Conservation (phyloP, 1,284 basidiomycete genomes). For the Rhodotorula sp. region DNA sequence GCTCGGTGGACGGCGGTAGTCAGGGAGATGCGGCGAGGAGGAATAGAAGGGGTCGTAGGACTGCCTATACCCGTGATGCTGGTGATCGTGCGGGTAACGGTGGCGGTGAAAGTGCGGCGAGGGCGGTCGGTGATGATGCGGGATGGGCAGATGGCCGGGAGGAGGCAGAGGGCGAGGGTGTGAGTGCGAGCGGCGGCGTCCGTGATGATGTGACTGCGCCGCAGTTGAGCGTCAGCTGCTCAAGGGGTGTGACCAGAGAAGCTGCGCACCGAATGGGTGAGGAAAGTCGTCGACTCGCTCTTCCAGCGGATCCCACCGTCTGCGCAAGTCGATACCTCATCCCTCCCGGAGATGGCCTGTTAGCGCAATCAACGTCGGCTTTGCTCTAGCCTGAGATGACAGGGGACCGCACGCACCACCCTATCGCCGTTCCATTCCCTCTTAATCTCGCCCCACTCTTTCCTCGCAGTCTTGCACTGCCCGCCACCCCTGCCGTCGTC, state of each 20-base stretch:
- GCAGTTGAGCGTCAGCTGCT: background rate
- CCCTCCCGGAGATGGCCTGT: background rate
- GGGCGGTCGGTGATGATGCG: background rate
- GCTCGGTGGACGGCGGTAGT: too few species aligned
- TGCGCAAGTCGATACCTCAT: background rate
- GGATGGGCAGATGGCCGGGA: background rate
- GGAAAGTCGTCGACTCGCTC: background rate
- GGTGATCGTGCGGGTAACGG: background rate
- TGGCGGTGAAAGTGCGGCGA: background rate
- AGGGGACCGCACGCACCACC: background rate
- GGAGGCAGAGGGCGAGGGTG: background rate
- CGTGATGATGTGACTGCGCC: background rate
- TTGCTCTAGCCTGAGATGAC: too few species aligned
- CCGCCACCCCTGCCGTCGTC: background rate
- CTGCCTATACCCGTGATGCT: background rate
- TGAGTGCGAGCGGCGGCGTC: background rate
- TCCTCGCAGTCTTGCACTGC: background rate
- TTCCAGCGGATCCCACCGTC: slow-evolving; percentile 1
- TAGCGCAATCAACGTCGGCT: too few species aligned
- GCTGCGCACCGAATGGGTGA: background rate
- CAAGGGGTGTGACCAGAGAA: too few species aligned
- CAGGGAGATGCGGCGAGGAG: too few species aligned
- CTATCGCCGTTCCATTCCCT: slow-evolving; percentile 5
- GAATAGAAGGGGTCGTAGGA: too few species aligned
- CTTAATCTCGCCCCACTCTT: slow-evolving; percentile 4